These are phyloP conservation scores for Oldenlandia corymbosa DNA, from an alignment of 257 asterid species.

Conservation along the genomic window DNA sequence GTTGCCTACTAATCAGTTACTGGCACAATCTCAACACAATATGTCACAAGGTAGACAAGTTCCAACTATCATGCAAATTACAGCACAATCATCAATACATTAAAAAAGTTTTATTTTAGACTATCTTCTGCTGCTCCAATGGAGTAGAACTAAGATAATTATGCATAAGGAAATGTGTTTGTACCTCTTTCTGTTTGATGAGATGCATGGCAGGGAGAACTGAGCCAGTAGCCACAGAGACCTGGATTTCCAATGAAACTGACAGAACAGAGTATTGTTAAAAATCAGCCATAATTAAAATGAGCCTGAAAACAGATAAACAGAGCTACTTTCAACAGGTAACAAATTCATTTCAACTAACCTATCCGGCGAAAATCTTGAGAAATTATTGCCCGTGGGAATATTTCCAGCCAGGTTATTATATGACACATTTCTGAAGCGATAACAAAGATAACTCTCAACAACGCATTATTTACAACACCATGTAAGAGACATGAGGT, in stretches of 20 bases:
- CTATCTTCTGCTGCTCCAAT: background rate
- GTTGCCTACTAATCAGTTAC: background rate
- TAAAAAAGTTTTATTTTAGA: no score
- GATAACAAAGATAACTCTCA: background rate
- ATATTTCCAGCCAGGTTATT: slow-evolving; percentile 72
- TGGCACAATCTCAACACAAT: background rate
- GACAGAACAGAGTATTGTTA: background rate
- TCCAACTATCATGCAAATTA: no score
- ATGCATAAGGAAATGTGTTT: background rate
- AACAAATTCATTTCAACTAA: background rate
- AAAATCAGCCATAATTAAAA: background rate
- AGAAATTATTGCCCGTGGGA: slow-evolving; percentile 83
- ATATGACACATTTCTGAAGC: slow-evolving; percentile 75
- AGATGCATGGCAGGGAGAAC: slow-evolving; percentile 53
- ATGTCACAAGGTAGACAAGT: no score
- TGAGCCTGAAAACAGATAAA: no score
- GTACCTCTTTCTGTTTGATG: slow-evolving; percentile 63
- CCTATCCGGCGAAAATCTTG: slow-evolving; percentile 81
- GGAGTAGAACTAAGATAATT: background rate
- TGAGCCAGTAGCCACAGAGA: slow-evolving; percentile 83
- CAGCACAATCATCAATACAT: no score
- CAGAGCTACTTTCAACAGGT: background rate
- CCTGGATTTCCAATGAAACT: slow-evolving; percentile 82
- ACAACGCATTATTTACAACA: background rate
- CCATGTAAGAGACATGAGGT: background rate